phyloP scores from a whole-genome alignment of 352 stramenopile species.

The Blastocystis sp. region DNA sequence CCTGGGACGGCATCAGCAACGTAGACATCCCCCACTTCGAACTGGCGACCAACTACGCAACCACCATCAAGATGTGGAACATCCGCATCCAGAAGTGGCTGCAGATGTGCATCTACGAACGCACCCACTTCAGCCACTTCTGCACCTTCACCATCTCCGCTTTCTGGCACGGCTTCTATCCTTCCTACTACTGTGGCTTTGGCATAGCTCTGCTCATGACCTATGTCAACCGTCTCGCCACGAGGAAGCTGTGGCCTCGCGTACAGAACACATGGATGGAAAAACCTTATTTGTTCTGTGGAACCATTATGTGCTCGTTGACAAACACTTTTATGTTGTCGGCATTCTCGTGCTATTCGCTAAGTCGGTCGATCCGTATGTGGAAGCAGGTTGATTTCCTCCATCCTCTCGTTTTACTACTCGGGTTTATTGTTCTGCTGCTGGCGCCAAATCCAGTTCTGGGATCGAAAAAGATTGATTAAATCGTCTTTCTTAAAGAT shows the following conservation, averaged over 20 bases:
- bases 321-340: neutral
- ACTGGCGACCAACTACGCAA: constrained; percentile 80
- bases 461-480: too few relatives aligned
- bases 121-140: constrained; percentile 81
- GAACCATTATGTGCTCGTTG: neutral
- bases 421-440: neutral
- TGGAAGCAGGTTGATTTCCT: neutral
- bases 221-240: neutral
- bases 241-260: constrained; percentile 17
- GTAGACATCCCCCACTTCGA: constrained; percentile 91
- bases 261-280: neutral
- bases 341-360: neutral
- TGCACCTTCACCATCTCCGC: constrained; percentile 87
- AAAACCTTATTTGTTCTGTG: neutral
- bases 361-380: neutral
- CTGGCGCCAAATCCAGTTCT: neutral
- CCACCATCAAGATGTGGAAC: constrained; percentile 84
- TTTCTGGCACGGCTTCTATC: constrained; percentile 97
- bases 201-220: neutral
- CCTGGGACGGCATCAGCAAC: constrained; percentile 87
- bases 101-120: constrained; percentile 91
- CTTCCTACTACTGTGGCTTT: constrained; percentile 93
- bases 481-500: too few relatives aligned
- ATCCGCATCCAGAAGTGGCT: constrained; percentile 89
- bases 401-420: neutral